Evolutionary conservation across 1,284 basidiomycete genomes (phyloP), one percentile per base, ranked within the genome.

Genomic region (Inonotus hispidus): DNA sequence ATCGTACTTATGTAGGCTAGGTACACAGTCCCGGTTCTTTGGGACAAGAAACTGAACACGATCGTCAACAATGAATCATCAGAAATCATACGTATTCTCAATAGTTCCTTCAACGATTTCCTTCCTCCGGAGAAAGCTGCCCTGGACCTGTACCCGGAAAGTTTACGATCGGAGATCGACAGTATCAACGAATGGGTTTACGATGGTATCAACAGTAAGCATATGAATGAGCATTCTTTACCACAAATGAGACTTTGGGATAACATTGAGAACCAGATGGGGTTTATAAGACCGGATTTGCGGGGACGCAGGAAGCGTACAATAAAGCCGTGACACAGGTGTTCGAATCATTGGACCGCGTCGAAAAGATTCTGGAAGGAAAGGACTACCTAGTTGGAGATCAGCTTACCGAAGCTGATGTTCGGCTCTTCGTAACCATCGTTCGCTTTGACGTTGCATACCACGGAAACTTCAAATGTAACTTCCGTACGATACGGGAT

Each of bases 11-110:
- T 25, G 5, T 11, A 10, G 25, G 41, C 6, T 59, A 86, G 88
- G 58, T 94, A 91, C 77, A 93, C 93, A 2, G 93, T 95, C 2
- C 95, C 95, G 14, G 77, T 95, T 54, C 77, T 98, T 1, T 99
- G 94, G 93, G 97, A 98, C 78, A 96, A 88, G 78, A 91, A 97
- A 74, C 77, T 74, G 39, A 75, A 88, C 59, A 93, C 90, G 32
- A 92, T 98, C 67, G 97, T 99, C 60, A 97, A 92, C 78, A 99
- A 96, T 73, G 95, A 98, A 71, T 92, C 88, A 65, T 87, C 89
- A 0, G 94, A 97, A 74, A 95, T 98, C 69, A 94, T 98, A 68
- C 88, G 95, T 59, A 91, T 95, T 52, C 82, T 98, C 75, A 97
- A 97, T 74, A 79, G 81, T 7, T 87, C 82, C 8, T 96, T 97